Evolutionary conservation across 164 flowering plant species (phyloP).

Genomic region (Akebia trifoliata): DNA sequence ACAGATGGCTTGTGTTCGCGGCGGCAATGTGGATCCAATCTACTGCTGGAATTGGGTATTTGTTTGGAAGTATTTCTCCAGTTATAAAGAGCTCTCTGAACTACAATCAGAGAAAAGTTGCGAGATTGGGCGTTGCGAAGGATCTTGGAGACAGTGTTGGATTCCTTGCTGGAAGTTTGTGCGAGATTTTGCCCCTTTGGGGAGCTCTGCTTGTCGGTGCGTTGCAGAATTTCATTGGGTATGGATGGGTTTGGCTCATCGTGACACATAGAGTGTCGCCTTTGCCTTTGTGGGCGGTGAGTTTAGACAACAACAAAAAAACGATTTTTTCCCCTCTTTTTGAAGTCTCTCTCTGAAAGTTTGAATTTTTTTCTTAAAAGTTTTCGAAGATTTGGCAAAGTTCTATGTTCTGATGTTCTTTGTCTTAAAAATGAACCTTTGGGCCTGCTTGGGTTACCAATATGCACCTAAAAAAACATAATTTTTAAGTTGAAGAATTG

Average conservation of each 20-base stretch:
- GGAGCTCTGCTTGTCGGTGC: slow-evolving; percentile 78
- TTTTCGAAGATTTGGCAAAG: no score
- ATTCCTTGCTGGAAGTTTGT: slow-evolving; percentile 68
- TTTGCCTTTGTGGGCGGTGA: slow-evolving; percentile 94
- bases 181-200: slow-evolving; percentile 86
- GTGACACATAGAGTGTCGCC: slow-evolving; percentile 58
- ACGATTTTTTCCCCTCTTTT: background rate
- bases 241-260: slow-evolving; percentile 91
- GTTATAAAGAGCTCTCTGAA: slow-evolving; percentile 64
- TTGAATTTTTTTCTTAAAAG: no score
- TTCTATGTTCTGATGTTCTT: no score
- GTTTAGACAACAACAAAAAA: no score
- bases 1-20: slow-evolving; percentile 94
- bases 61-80: slow-evolving; percentile 96
- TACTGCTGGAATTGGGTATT: slow-evolving; percentile 79
- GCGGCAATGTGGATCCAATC: slow-evolving; percentile 98
- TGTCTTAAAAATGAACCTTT: no score
- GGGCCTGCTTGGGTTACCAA: no score
- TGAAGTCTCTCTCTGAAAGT: no score
- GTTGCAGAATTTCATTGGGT: slow-evolving; percentile 77
- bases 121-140: slow-evolving; percentile 85
- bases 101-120: slow-evolving; percentile 82
- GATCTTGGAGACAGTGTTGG: slow-evolving; percentile 98
- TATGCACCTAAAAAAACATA: no score
- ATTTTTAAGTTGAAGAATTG: no score